Percentiles rank a stretch among this genome's conserved stretches.
These are phyloP conservation scores for Penicillium antarcticum DNA, from an alignment of 495 filamentous ascomycete species.

Conservation along the genomic window DNA sequence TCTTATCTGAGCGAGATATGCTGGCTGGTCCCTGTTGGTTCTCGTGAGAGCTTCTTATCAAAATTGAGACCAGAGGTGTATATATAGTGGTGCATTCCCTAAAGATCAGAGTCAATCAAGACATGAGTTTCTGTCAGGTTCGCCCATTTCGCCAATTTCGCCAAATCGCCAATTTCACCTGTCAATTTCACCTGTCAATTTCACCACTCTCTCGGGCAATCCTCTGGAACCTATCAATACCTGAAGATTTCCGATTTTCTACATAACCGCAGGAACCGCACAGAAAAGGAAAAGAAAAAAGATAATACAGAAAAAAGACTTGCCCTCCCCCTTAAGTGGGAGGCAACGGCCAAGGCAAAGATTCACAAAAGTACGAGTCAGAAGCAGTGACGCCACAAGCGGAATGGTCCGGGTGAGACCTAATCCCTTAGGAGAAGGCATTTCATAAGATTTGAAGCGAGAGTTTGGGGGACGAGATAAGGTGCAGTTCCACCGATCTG, in stretches of 20 bases:
- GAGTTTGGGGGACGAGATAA: no score
- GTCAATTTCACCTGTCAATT: no score
- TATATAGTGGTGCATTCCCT: constrained; percentile 1
- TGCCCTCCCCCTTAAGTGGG: neutral
- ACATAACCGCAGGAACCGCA: constrained; percentile 23
- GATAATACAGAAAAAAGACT: neutral
- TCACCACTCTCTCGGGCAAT: constrained; percentile 6
- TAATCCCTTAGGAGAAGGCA: no score
- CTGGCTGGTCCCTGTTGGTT: neutral
- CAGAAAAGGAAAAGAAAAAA: constrained; percentile 8
- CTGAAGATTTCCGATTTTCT: neutral
- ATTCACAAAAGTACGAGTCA: constrained; percentile 6
- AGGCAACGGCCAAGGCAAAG: neutral
- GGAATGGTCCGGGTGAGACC: no score
- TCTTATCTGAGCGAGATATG: constrained; percentile 5
- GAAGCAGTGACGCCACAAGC: neutral
- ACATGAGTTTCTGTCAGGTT: constrained; percentile 1
- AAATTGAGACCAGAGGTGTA: constrained; percentile 2
- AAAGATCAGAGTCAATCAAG: no score
- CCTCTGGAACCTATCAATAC: constrained; percentile 1
- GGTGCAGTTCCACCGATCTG: no score
- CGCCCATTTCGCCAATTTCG: neutral
- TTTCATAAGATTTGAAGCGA: no score
- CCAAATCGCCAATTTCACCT: no score
- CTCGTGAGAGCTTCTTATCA: constrained; percentile 10